These are phyloP conservation scores for Cercospora sp. DNA, from an alignment of 2,329 filamentous ascomycete species.

Conservation along the genomic window DNA sequence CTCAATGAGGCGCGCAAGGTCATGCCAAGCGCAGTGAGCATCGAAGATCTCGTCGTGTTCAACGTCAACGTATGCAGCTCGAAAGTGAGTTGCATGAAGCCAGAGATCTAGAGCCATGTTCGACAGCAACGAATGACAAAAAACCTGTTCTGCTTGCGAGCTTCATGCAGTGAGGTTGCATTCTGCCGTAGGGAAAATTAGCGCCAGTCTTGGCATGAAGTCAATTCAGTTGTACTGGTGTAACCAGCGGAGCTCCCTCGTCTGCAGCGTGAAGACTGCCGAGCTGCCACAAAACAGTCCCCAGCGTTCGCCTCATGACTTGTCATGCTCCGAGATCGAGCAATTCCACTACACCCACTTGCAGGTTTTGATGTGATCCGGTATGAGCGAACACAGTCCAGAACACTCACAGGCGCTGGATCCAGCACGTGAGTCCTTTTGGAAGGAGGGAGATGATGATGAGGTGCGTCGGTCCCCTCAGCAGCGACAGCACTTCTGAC, in stretches of 20 bases:
- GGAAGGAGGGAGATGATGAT: not conserved
- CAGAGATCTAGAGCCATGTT: not conserved
- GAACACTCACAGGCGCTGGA: not conserved
- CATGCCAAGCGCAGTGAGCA: not conserved
- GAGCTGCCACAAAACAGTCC: not conserved
- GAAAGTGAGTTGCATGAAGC: not conserved
- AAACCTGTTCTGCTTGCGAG: not conserved
- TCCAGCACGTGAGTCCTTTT: not conserved
- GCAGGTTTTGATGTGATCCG: not conserved
- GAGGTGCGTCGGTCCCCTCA: not conserved
- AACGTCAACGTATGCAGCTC: not conserved
- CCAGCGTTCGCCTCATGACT: not conserved
- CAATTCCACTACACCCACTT: not conserved
- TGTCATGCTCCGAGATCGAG: not conserved
- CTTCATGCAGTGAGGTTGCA: not conserved
- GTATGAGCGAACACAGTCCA: not conserved
- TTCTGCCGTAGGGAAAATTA: not conserved
- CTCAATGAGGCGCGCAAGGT: not conserved
- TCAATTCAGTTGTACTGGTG: not conserved
- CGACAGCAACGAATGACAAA: not conserved
- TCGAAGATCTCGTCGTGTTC: not conserved
- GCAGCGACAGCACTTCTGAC: not conserved
- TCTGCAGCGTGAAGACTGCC: not conserved
- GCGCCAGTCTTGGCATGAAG: not conserved
- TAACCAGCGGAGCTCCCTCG: not conserved